A percentile compares a stretch with the other conserved stretches of the same genome.
phyloP scores from a whole-genome alignment of 805 yeast genomes.

The Suhomyces xylopsoci region DNA sequence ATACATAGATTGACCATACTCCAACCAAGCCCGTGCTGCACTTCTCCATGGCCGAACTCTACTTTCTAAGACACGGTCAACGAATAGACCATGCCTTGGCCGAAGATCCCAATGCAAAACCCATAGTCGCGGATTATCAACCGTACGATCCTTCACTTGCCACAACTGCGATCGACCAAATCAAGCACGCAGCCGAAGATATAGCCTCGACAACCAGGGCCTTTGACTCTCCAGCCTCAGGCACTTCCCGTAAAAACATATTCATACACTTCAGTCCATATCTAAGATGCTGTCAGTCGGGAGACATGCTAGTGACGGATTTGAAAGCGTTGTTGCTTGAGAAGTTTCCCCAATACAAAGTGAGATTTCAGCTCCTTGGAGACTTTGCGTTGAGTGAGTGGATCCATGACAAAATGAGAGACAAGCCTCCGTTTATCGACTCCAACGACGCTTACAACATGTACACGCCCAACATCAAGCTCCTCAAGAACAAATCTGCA shows the following conservation, averaged over 20 bases:
- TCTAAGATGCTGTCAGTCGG: constrained; percentile 43
- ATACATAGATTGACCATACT: not conserved
- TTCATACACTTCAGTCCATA: constrained; percentile 43
- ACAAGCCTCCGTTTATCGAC: constrained; percentile 42
- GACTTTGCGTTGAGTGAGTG: constrained; percentile 46
- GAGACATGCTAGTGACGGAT: constrained; percentile 35
- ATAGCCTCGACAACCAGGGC: constrained; percentile 22
- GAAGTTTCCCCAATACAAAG: constrained; percentile 26
- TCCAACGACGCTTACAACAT: constrained; percentile 44
- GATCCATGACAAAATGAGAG: constrained; percentile 43
- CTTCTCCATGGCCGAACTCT: constrained; percentile 30
- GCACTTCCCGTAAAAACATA: constrained; percentile 25
- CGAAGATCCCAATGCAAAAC: constrained; percentile 22
- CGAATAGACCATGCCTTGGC: constrained; percentile 37
- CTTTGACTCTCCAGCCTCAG: constrained; percentile 11
- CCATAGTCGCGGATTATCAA: constrained; percentile 25
- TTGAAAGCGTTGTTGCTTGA: constrained; percentile 21
- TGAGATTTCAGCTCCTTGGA: constrained; percentile 38
- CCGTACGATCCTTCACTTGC: constrained; percentile 40
- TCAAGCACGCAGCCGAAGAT: constrained; percentile 26
- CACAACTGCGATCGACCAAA: constrained; percentile 23
- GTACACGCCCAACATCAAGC: constrained; percentile 43
- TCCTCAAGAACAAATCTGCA: constrained; percentile 28
- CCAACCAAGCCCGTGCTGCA: not conserved
- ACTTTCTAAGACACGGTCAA: constrained; percentile 43